Base-by-base conservation (phyloP, 169 alveolate species). In the Eimeria zaria region DNA sequence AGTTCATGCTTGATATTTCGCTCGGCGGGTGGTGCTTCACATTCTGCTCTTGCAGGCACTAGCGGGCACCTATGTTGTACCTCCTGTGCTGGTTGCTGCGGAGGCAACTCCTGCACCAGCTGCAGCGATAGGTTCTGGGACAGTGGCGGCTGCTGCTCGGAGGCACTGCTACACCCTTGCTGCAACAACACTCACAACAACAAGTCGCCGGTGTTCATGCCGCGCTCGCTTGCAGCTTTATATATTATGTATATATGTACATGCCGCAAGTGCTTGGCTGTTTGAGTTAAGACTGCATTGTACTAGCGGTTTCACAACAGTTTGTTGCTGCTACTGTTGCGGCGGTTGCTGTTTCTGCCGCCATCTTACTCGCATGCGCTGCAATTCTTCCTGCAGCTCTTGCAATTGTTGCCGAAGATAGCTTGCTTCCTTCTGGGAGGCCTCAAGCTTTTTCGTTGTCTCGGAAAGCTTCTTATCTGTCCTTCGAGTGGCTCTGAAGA, bases 381-480 rank as follows among this genome's bases (percentile, higher is more conserved):
- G 78, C 80, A 85, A 22, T 55, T 46, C 39, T 20, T 12, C 92
- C 80, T 36, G 92, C 18, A 85, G 92, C 27, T 85, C 92, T 39
- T 85, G 58, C 39, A 85, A 14, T 18, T 85, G 92, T 24, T 85
- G 74, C 24, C 58, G 92, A 16, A 85, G 78, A 36, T 46, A 71
- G 44, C 1, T 6, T 20, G 46, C 92, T 22, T 85, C 46, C 92
- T 85, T 74, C 55, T 60, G 64, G 7, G 44, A 46, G 36, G 48
- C 58, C 39, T 85, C 62, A 20, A 85, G 92, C 20, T 30, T 27
- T 7, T 62, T 85, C 58, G 22, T 11, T 58, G 80, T 18, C 41
- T 85, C 92, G 18, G 89, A 41, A 22, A 81, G 89, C 67, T 81
- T 71, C 55, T 46, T 22, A 0, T 53, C 27, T 1, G 69, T 73